These are phyloP conservation scores for Tillandsia fasciculata DNA, from an alignment of 176 grass and related monocot species.

Conservation along the genomic window DNA sequence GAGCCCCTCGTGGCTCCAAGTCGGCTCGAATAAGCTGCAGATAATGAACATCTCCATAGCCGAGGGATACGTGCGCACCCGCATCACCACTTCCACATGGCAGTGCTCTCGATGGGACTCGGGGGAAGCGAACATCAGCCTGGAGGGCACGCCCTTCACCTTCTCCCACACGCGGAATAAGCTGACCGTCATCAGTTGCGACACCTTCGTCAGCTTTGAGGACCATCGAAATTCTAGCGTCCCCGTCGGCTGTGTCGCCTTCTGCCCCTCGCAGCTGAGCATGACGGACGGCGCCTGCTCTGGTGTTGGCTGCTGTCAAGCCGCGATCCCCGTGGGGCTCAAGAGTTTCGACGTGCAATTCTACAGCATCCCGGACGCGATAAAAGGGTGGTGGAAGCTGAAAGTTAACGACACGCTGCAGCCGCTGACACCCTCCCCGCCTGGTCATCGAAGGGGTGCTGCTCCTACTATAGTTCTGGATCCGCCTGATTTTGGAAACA, in stretches of 20 bases:
- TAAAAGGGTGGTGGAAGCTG: background rate
- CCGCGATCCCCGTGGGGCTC: background rate
- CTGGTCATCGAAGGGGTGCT: too few relatives aligned
- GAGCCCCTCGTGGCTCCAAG: background rate
- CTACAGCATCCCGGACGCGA: background rate
- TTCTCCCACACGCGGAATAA: background rate
- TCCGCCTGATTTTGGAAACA: too few relatives aligned
- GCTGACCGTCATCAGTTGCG: background rate
- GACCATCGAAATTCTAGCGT: background rate
- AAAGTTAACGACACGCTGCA: too few relatives aligned
- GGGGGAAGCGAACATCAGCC: background rate
- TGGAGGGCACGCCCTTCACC: background rate
- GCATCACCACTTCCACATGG: background rate
- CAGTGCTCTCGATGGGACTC: too few relatives aligned
- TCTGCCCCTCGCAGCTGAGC: background rate
- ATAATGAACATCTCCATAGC: background rate
- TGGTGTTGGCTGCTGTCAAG: constrained; percentile 11
- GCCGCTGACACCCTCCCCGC: too few relatives aligned
- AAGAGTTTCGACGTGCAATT: background rate
- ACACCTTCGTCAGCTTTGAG: background rate
- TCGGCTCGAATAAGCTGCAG: background rate
- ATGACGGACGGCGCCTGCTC: background rate
- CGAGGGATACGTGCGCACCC: background rate
- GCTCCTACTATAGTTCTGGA: too few relatives aligned
- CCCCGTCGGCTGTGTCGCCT: background rate